Percentiles rank a stretch among this genome's conserved stretches.
phyloP scores from a whole-genome alignment of 2,329 filamentous ascomycete genomes.

The Aspergillaceae sp. region DNA sequence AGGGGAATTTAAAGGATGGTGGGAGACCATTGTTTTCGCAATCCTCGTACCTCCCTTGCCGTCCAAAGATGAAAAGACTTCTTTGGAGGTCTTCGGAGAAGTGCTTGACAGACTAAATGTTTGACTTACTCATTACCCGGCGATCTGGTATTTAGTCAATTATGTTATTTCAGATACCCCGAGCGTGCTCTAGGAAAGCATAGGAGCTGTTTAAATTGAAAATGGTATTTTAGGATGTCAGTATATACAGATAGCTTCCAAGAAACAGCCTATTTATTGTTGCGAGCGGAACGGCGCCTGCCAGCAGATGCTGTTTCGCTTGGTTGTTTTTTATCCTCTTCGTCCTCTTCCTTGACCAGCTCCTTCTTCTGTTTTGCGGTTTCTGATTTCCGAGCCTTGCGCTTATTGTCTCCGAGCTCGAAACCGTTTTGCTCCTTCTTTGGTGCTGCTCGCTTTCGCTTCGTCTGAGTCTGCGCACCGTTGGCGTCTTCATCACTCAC shows the following conservation, averaged over 20 bases:
- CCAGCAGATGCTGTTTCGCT: conserved; percentile 4
- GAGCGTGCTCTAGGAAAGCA: too few species aligned
- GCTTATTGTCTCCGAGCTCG: conserved; percentile 9
- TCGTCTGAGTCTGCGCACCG: conserved; percentile 15
- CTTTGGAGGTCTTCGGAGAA: conserved; percentile 24
- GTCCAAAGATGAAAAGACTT: conserved; percentile 16
- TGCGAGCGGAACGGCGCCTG: conserved; percentile 24
- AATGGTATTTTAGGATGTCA: too few species aligned
- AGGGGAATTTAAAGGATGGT: conserved; percentile 56
- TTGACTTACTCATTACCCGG: too few species aligned
- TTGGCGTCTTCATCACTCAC: conserved; percentile 24
- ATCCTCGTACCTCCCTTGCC: conserved; percentile 30
- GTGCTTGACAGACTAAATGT: conserved; percentile 18
- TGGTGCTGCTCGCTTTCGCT: conserved; percentile 24
- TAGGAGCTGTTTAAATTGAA: too few species aligned
- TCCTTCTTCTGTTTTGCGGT: conserved; percentile 15
- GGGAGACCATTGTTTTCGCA: conserved; percentile 57
- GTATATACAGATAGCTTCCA: background rate
- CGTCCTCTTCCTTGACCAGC: conserved; percentile 16
- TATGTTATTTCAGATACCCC: too few species aligned
- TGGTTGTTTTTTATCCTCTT: conserved; percentile 8
- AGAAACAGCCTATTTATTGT: conserved; percentile 12
- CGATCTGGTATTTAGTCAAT: too few species aligned
- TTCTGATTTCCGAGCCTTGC: conserved; percentile 17
- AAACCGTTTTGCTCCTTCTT: conserved; percentile 23